Percentiles rank a stretch among this genome's conserved stretches.
phyloP scores from a whole-genome alignment of 371 early-diverging fungal species.

The Umbelopsis sp. region DNA sequence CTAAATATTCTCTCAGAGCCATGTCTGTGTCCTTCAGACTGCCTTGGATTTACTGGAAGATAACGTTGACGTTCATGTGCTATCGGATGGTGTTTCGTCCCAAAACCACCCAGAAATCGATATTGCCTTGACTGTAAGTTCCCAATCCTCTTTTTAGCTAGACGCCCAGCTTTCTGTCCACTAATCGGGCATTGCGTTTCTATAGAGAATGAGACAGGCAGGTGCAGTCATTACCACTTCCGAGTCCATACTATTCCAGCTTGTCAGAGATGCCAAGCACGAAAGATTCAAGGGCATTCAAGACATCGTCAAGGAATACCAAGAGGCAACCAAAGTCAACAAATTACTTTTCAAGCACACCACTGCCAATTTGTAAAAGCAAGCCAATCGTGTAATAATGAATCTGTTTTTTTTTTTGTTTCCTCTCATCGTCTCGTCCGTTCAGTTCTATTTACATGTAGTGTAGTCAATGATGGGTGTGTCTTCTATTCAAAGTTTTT shows the following conservation, averaged over 20 bases:
- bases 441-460: conserved; percentile 5
- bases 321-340: conserved; percentile 63
- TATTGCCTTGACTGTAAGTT: conserved; percentile 79
- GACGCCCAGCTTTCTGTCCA: no score
- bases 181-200: not conserved
- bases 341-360: conserved; percentile 48
- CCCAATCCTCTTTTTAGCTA: no score
- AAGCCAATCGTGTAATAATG: conserved; percentile 1
- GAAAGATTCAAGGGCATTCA: conserved; percentile 82
- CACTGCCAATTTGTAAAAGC: conserved; percentile 8
- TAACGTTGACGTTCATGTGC: conserved; percentile 79
- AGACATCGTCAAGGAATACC: conserved; percentile 81
- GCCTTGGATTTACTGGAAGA: conserved; percentile 84
- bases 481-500: conserved; percentile 48
- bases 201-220: conserved; percentile 69
- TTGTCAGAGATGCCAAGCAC: conserved; percentile 80
- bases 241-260: conserved; percentile 91
- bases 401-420: not conserved
- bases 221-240: conserved; percentile 86
- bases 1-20: conserved; percentile 57
- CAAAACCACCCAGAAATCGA: conserved; percentile 82
- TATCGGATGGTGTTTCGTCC: conserved; percentile 92
- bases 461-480: not conserved
- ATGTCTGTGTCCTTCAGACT: conserved; percentile 94
- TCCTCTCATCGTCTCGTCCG: not conserved